These are phyloP conservation scores for Kodamaea kakaduensis DNA, from an alignment of 805 yeast genomes.

Conservation along the genomic window DNA sequence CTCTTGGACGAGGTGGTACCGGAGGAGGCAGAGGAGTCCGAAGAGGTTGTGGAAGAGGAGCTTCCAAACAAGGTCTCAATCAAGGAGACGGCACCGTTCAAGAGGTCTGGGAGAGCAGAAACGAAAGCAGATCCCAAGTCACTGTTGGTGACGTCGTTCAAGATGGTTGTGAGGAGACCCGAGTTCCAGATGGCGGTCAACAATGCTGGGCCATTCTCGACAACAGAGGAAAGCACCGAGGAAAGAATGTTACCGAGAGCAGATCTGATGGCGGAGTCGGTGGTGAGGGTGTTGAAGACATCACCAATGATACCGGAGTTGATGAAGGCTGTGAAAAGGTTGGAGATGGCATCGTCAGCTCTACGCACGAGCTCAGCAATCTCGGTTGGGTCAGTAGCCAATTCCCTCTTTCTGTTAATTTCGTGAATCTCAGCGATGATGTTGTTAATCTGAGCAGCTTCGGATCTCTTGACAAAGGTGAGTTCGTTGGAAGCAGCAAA, in stretches of 20 bases:
- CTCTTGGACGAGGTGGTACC: conserved; percentile 13
- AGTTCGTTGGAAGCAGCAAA: conserved; percentile 17
- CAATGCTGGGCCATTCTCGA: conserved; percentile 40
- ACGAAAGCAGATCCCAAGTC: conserved; percentile 32
- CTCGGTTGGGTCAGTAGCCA: conserved; percentile 26
- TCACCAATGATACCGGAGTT: conserved; percentile 37
- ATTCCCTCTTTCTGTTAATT: conserved; percentile 36
- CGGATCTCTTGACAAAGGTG: conserved; percentile 32
- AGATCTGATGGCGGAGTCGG: conserved; percentile 25
- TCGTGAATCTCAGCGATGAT: conserved; percentile 30
- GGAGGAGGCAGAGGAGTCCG: conserved; percentile 15
- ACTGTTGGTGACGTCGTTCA: conserved; percentile 30
- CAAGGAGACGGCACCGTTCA: conserved; percentile 30
- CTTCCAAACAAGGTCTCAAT: conserved; percentile 13
- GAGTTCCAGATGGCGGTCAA: conserved; percentile 39
- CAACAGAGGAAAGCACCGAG: conserved; percentile 29
- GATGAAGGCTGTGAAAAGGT: conserved; percentile 34
- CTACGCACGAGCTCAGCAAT: conserved; percentile 27
- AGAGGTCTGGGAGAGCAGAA: conserved; percentile 30
- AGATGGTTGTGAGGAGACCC: conserved; percentile 33
- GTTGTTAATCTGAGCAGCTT: conserved; percentile 29
- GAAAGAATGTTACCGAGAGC: conserved; percentile 26
- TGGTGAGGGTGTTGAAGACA: conserved; percentile 33
- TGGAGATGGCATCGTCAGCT: conserved; percentile 32
- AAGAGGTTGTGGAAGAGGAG: no score